A percentile compares a stretch with the other conserved stretches of the same genome.
phyloP scores from a whole-genome alignment of 352 stramenopile genomes.

The Pythium apleroticum region DNA sequence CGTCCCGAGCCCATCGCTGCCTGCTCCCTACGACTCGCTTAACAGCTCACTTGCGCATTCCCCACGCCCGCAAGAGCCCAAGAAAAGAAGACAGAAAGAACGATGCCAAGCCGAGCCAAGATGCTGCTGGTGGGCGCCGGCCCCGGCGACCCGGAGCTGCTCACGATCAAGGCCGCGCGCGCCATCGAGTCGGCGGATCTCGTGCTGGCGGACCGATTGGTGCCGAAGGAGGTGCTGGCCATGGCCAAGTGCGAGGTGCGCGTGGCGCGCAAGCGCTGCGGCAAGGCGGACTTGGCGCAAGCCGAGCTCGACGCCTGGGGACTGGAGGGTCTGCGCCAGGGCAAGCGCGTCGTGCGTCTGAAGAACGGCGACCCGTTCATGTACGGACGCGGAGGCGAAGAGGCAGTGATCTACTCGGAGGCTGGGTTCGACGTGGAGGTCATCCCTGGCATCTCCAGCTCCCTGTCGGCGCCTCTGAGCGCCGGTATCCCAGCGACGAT shows the following conservation, averaged over 20 bases:
- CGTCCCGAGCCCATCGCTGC: not conserved
- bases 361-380: conserved; percentile 99
- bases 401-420: conserved; percentile 82
- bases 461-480: conserved; percentile 92
- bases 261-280: conserved; percentile 93
- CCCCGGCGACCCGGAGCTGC: conserved; percentile 92
- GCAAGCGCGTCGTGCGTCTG: conserved; percentile 93
- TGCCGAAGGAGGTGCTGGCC: conserved; percentile 89
- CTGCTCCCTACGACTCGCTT: not conserved
- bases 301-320: conserved; percentile 94
- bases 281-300: conserved; percentile 93
- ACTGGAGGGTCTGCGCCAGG: conserved; percentile 77
- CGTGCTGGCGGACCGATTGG: conserved; percentile 94
- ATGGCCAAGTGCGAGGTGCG: conserved; percentile 90
- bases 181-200: conserved; percentile 87
- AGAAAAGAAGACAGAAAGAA: not conserved
- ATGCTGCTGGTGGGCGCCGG: conserved; percentile 89
- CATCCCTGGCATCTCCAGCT: conserved; percentile 93
- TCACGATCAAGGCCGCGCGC: conserved; percentile 91
- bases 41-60: conserved; percentile 2
- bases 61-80: not conserved
- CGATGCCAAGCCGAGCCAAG: conserved; percentile 32
- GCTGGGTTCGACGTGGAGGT: conserved; percentile 82
- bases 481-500: conserved; percentile 96
- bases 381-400: conserved; percentile 95